These are phyloP conservation scores for Penicillium nucicola DNA, from an alignment of 495 filamentous ascomycete species.

Conservation along the genomic window DNA sequence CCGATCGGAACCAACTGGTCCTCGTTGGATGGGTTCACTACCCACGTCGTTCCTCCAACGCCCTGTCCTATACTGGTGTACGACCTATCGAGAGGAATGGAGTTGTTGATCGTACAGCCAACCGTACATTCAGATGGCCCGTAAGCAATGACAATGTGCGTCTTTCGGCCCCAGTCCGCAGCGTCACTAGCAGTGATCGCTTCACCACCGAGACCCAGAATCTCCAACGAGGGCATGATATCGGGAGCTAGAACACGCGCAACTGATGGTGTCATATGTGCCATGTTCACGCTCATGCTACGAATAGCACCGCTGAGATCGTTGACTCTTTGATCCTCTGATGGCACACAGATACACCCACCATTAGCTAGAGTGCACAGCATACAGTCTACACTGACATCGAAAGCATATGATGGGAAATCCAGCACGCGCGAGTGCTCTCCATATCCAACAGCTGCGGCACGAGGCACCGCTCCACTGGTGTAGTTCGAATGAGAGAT, in stretches of 20 bases:
- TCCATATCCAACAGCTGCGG: neutral
- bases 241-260: constrained; percentile 16
- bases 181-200: constrained; percentile 10
- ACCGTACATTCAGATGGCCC: constrained; percentile 34
- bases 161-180: constrained; percentile 17
- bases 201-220: constrained; percentile 23
- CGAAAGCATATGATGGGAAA: constrained; percentile 58
- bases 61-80: constrained; percentile 25
- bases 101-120: constrained; percentile 11
- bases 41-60: constrained; percentile 25
- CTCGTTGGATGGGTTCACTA: constrained; percentile 25
- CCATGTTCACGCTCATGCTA: constrained; percentile 16
- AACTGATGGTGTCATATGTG: constrained; percentile 25
- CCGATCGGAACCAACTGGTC: constrained; percentile 29
- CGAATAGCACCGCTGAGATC: constrained; percentile 22
- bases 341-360: constrained; percentile 37
- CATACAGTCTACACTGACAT: constrained; percentile 53
- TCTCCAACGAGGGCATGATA: constrained; percentile 16
- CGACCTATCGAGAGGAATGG: neutral
- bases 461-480: constrained; percentile 7
- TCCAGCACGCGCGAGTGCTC: constrained; percentile 47
- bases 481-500: constrained; percentile 34
- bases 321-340: constrained; percentile 26
- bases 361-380: constrained; percentile 46
- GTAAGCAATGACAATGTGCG: constrained; percentile 24